Conservation (phyloP, 768 basidiomycete genomes). For the Lactarius indigo region DNA sequence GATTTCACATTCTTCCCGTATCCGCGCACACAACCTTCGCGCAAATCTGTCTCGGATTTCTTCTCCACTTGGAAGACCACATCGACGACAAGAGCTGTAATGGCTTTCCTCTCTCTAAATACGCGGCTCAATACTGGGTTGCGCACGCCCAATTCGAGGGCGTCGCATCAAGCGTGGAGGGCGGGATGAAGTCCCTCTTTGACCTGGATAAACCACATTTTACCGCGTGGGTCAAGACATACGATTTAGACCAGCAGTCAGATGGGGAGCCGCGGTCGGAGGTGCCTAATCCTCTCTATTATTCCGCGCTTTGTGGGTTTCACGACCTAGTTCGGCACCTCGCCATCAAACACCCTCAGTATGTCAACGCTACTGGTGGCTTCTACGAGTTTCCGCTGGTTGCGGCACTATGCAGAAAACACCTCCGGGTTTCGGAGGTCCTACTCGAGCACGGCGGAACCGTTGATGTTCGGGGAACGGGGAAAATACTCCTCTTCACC, state of each 20-base stretch:
- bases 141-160: neutral
- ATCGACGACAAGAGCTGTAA: neutral
- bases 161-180: neutral
- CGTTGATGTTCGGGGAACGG: neutral
- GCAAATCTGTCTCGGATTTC: neutral
- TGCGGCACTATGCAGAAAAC: neutral
- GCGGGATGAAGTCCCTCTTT: neutral
- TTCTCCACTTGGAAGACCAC: neutral
- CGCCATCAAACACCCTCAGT: neutral
- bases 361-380: neutral
- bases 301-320: neutral
- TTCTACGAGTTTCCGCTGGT: neutral
- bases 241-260: neutral
- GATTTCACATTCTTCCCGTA: neutral
- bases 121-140: slow-evolving; percentile 1
- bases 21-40: neutral
- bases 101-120: neutral
- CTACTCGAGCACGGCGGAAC: neutral
- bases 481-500: neutral
- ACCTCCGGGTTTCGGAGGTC: neutral
- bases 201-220: slow-evolving; percentile 8
- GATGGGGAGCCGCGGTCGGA: neutral
- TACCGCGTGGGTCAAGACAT: neutral
- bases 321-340: neutral
- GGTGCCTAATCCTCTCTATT: neutral